Conservation (phyloP, 2,329 filamentous ascomycete genomes). For the Aspergillus jensenii region DNA sequence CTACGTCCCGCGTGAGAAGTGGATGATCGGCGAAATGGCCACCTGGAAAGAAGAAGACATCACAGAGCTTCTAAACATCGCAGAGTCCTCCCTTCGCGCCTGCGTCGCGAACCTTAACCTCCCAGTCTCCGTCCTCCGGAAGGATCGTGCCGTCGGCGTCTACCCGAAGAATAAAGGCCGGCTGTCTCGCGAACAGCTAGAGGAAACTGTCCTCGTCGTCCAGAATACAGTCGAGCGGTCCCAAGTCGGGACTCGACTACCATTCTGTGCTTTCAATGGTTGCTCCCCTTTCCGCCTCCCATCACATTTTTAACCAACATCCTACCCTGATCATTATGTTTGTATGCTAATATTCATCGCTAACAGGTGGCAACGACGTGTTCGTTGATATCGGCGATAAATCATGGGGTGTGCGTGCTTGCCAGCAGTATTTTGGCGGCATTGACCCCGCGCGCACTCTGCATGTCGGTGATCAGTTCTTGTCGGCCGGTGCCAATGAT, state of each 20-base stretch:
- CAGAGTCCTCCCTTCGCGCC: constrained; percentile 78
- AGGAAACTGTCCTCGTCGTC: constrained; percentile 92
- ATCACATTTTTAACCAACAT: background rate
- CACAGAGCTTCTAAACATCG: constrained; percentile 77
- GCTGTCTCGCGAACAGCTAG: constrained; percentile 83
- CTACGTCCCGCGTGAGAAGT: constrained; percentile 59
- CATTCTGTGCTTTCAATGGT: constrained; percentile 97
- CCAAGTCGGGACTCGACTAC: constrained; percentile 65
- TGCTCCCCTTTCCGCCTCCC: constrained; percentile 10
- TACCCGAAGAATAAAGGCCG: constrained; percentile 64
- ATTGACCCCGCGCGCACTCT: constrained; percentile 77
- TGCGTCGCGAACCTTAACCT: constrained; percentile 78
- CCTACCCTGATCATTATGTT: too few species aligned
- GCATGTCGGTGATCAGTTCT: constrained; percentile 93
- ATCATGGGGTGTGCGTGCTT: constrained; percentile 89
- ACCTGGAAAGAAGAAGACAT: constrained; percentile 65
- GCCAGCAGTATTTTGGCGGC: constrained; percentile 83
- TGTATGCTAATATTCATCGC: background rate
- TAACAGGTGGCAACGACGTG: constrained; percentile 78
- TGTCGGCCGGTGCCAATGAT: constrained; percentile 93
- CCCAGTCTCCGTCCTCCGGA: constrained; percentile 77
- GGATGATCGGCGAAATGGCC: constrained; percentile 59
- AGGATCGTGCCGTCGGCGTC: constrained; percentile 82
- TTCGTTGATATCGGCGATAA: constrained; percentile 99
- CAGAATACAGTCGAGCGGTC: constrained; percentile 89